phyloP scores from a whole-genome alignment of 768 basidiomycete species.

The Russula sp. region DNA sequence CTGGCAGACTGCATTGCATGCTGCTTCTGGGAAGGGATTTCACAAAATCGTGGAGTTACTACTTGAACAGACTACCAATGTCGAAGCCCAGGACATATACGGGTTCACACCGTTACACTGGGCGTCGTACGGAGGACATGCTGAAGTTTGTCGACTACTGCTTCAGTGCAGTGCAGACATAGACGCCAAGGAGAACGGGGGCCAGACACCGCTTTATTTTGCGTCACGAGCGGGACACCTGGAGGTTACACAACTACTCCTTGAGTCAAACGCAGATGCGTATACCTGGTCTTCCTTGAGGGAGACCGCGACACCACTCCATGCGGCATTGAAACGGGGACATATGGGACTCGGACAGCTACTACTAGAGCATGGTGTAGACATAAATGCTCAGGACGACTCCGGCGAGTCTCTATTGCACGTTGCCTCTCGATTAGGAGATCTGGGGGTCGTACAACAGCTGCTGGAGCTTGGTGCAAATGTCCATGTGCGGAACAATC shows the following conservation, averaged over 20 bases:
- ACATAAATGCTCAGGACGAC: not conserved
- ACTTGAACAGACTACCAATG: too few relatives aligned
- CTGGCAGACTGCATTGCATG: not conserved
- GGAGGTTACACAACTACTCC: not conserved
- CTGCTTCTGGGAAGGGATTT: not conserved
- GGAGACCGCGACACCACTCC: too few relatives aligned
- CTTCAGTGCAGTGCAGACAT: not conserved
- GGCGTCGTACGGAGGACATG: not conserved
- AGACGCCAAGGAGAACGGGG: too few relatives aligned
- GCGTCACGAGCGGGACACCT: not conserved
- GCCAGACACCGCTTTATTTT: not conserved
- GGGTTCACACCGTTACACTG: not conserved
- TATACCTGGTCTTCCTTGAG: too few relatives aligned
- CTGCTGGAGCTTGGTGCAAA: not conserved
- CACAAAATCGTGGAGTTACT: not conserved
- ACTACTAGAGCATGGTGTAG: not conserved
- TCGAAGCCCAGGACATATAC: not conserved
- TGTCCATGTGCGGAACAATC: not conserved
- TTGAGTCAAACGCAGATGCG: not conserved
- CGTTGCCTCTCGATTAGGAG: too few relatives aligned
- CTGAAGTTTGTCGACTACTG: not conserved
- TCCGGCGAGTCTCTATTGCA: not conserved
- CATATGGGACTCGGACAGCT: not conserved
- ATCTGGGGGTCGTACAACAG: not conserved
- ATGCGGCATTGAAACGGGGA: too few relatives aligned